A percentile compares a stretch with the other conserved stretches of the same genome.
Evolutionary conservation across 2,329 filamentous ascomycete genomes (phyloP).

Genomic region (Sporothrix sp.): DNA sequence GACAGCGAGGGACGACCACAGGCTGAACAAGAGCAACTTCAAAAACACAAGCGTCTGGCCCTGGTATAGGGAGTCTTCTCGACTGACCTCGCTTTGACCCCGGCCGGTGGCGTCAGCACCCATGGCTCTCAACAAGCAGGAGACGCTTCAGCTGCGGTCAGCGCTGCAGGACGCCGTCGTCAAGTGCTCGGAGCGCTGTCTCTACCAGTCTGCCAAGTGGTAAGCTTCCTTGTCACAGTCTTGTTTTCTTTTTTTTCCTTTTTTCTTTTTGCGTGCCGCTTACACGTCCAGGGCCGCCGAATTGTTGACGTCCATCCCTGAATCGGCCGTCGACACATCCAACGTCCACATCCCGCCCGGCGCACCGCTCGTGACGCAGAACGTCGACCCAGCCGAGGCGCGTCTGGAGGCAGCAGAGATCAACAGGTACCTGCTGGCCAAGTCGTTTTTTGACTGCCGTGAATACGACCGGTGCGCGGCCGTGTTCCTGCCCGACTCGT

Average conservation of each 20-base stretch:
- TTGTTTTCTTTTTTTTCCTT: constrained; percentile 14
- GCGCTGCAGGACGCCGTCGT: constrained; percentile 77
- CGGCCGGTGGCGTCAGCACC: not conserved
- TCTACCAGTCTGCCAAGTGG: constrained; percentile 98
- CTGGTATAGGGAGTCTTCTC: too few relatives aligned
- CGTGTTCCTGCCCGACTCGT: constrained; percentile 74
- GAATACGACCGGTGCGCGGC: constrained; percentile 91
- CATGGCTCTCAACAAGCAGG: constrained; percentile 47
- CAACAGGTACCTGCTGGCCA: constrained; percentile 78
- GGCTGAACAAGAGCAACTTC: too few relatives aligned
- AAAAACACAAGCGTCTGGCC: too few relatives aligned
- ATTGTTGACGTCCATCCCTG: constrained; percentile 73
- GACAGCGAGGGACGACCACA: too few relatives aligned
- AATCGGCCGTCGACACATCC: constrained; percentile 42
- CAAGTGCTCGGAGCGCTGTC: constrained; percentile 85
- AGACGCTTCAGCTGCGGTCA: constrained; percentile 55
- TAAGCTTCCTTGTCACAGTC: constrained; percentile 28
- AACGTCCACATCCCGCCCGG: constrained; percentile 13
- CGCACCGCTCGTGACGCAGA: constrained; percentile 40
- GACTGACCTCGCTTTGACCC: too few relatives aligned
- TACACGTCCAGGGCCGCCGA: constrained; percentile 68
- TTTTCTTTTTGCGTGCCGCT: constrained; percentile 15
- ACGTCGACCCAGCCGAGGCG: constrained; percentile 61
- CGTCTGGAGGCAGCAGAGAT: constrained; percentile 69
- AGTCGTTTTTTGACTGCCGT: constrained; percentile 88